phyloP scores from a whole-genome alignment of 495 filamentous ascomycete species.

The Penicillium malachiteum region DNA sequence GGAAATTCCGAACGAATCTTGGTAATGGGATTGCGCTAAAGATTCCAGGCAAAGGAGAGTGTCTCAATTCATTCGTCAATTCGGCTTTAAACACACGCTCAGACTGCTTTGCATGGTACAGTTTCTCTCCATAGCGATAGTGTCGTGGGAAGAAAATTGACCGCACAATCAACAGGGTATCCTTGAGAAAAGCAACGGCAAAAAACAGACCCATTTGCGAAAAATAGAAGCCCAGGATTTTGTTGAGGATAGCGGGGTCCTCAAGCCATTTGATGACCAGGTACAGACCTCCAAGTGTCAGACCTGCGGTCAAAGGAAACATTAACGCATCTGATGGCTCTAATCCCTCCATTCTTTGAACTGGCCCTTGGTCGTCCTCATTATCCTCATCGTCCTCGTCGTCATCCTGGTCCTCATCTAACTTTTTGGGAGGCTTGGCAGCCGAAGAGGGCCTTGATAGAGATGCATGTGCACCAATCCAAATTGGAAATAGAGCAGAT shows the following conservation, averaged over 20 bases:
- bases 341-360: slow-evolving; percentile 70
- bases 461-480: slow-evolving; percentile 67
- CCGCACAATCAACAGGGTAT: slow-evolving; percentile 60
- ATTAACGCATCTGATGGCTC: slow-evolving; percentile 79
- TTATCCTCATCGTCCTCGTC: slow-evolving; percentile 56
- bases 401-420: slow-evolving; percentile 40
- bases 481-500: slow-evolving; percentile 71
- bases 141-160: slow-evolving; percentile 71
- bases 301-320: slow-evolving; percentile 79
- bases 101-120: slow-evolving; percentile 39
- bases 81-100: slow-evolving; percentile 27
- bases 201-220: slow-evolving; percentile 75
- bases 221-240: slow-evolving; percentile 82
- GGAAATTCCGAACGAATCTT: slow-evolving; percentile 14
- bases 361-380: slow-evolving; percentile 44
- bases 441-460: slow-evolving; percentile 78
- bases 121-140: slow-evolving; percentile 34
- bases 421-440: slow-evolving; percentile 56
- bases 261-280: slow-evolving; percentile 86
- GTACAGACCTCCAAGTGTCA: slow-evolving; percentile 74
- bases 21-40: slow-evolving; percentile 45
- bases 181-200: slow-evolving; percentile 65
- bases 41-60: slow-evolving; percentile 55
- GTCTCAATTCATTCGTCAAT: slow-evolving; percentile 17
- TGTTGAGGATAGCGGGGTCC: slow-evolving; percentile 78